Percentiles rank a stretch among this genome's conserved stretches.
Evolutionary conservation across 495 filamentous ascomycete genomes (phyloP).

Genomic region (Penicillium paradoxum): DNA sequence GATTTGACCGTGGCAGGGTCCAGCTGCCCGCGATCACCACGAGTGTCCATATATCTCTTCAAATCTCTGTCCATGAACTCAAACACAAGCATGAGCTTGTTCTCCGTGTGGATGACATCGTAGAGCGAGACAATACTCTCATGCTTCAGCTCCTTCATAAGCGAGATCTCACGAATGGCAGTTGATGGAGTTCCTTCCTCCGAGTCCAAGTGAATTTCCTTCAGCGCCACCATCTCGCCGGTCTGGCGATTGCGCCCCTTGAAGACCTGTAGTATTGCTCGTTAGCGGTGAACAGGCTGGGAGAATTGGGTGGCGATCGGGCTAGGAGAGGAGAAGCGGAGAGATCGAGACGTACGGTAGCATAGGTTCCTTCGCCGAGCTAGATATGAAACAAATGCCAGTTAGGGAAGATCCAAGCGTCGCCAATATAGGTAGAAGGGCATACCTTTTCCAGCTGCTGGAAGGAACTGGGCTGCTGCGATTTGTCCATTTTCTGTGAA

Average conservation of each 20-base stretch:
- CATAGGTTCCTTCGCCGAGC: slow-evolving; percentile 98
- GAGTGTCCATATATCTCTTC: slow-evolving; percentile 98
- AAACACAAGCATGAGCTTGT: slow-evolving; percentile 98
- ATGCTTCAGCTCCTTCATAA: slow-evolving; percentile 99
- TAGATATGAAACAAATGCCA: slow-evolving; percentile 21
- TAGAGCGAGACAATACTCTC: slow-evolving; percentile 96
- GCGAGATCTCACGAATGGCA: slow-evolving; percentile 94
- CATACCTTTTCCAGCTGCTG: slow-evolving; percentile 90
- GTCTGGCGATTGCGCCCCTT: slow-evolving; percentile 96
- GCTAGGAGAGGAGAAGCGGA: background rate
- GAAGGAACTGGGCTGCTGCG: slow-evolving; percentile 89
- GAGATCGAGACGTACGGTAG: slow-evolving; percentile 63
- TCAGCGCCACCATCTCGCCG: slow-evolving; percentile 92
- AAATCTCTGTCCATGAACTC: slow-evolving; percentile 98
- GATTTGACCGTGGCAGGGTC: slow-evolving; percentile 87
- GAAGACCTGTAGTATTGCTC: slow-evolving; percentile 64
- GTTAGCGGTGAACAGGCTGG: slow-evolving; percentile 18
- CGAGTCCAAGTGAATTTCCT: slow-evolving; percentile 98
- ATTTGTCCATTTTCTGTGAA: slow-evolving; percentile 68
- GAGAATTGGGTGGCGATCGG: background rate
- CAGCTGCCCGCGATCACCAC: slow-evolving; percentile 75
- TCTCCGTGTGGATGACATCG: slow-evolving; percentile 99
- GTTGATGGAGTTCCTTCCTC: slow-evolving; percentile 99
- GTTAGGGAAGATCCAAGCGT: slow-evolving; percentile 15
- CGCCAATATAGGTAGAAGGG: background rate